Conservation (phyloP, 2,329 filamentous ascomycete genomes). For the Xylariaceae sp. region DNA sequence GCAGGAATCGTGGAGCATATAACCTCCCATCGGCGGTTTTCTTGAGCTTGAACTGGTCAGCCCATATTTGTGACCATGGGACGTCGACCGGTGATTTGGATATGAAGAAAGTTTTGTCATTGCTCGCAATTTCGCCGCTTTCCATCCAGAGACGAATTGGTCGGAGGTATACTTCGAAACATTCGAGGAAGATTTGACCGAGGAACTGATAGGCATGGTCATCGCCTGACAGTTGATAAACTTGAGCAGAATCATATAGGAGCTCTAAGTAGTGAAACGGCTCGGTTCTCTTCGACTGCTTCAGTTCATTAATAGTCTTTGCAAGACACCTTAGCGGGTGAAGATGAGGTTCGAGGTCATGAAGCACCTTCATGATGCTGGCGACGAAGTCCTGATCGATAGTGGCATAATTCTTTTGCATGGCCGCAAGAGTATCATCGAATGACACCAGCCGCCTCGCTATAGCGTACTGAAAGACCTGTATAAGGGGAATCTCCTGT, state of each 20-base stretch:
- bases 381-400: conserved; percentile 51
- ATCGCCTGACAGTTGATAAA: conserved; percentile 65
- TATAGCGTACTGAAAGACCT: conserved; percentile 65
- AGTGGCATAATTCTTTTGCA: conserved; percentile 57
- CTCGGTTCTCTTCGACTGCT: conserved; percentile 42
- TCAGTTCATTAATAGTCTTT: conserved; percentile 54
- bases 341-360: conserved; percentile 50
- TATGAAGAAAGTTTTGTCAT: conserved; percentile 72
- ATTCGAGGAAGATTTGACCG: conserved; percentile 68
- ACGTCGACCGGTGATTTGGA: conserved; percentile 51
- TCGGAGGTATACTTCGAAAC: conserved; percentile 74
- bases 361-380: conserved; percentile 60
- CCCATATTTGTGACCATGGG: conserved; percentile 66
- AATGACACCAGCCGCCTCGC: conserved; percentile 52
- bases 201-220: conserved; percentile 56
- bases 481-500: conserved; percentile 55
- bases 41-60: conserved; percentile 65
- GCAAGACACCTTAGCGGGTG: conserved; percentile 56
- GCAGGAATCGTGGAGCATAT: conserved; percentile 70
- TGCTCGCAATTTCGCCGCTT: conserved; percentile 60
- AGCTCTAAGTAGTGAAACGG: conserved; percentile 74
- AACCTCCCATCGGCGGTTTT: conserved; percentile 53
- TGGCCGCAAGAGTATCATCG: conserved; percentile 50
- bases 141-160: conserved; percentile 84
- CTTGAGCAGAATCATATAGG: conserved; percentile 64